These are phyloP conservation scores for Apiospora kogelbergensis DNA, from an alignment of 2,329 filamentous ascomycete species.

Conservation along the genomic window DNA sequence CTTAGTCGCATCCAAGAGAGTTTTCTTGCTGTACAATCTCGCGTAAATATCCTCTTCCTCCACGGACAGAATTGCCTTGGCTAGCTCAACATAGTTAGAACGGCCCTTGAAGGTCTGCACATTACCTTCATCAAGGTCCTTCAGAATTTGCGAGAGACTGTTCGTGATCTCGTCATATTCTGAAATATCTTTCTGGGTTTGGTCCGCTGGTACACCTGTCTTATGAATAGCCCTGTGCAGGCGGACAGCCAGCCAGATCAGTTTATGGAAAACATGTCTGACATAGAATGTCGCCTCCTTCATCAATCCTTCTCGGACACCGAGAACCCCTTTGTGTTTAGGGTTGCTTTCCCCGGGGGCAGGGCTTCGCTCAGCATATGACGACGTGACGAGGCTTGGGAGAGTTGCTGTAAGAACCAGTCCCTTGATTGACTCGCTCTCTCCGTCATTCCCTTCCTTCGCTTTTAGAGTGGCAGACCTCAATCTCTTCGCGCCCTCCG, in stretches of 20 bases:
- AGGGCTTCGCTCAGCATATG: background rate
- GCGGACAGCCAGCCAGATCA: slow-evolving; percentile 11
- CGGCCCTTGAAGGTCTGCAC: background rate
- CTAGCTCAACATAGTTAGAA: background rate
- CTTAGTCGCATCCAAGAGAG: background rate
- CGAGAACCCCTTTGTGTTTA: background rate
- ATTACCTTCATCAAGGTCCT: background rate
- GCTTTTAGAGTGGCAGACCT: background rate
- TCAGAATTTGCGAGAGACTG: background rate
- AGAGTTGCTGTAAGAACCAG: slow-evolving; percentile 18
- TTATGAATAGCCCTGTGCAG: background rate
- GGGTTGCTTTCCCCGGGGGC: background rate
- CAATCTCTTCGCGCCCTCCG: background rate
- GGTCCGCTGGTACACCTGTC: background rate
- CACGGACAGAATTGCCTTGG: background rate
- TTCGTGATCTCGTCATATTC: background rate
- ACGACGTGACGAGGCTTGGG: background rate
- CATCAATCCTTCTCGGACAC: background rate
- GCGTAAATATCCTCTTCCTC: background rate
- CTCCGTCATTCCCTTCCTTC: background rate
- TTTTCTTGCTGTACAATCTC: background rate
- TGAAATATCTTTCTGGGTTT: background rate
- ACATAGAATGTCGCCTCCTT: background rate
- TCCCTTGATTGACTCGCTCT: slow-evolving; percentile 2
- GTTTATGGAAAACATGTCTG: background rate